phyloP scores from a whole-genome alignment of 2,329 filamentous ascomycete species.

The Teratosphaeria pseudoeucalypti region DNA sequence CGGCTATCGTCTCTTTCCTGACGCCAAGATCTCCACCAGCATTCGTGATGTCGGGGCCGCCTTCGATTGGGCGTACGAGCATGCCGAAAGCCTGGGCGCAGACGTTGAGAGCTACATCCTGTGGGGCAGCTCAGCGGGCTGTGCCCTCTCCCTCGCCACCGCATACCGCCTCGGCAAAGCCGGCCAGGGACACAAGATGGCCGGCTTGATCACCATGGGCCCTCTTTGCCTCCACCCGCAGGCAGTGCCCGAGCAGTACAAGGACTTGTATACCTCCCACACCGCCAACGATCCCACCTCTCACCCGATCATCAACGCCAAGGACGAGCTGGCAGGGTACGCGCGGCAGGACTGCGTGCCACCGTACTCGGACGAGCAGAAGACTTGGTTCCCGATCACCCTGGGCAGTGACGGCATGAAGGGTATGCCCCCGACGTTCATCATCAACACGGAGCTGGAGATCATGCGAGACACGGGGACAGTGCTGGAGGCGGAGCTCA shows the following conservation, averaged over 20 bases:
- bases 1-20: conserved; percentile 13
- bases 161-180: conserved; percentile 12
- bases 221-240: conserved; percentile 28
- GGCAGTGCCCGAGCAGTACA: conserved; percentile 10
- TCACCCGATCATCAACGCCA: conserved; percentile 3
- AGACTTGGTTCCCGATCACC: conserved; percentile 12
- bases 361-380: conserved; percentile 7
- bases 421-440: conserved; percentile 36
- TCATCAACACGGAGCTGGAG: conserved; percentile 43
- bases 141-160: conserved; percentile 12
- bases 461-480: conserved; percentile 41
- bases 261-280: not conserved
- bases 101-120: conserved; percentile 14
- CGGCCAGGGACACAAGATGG: conserved; percentile 12
- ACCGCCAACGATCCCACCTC: not conserved
- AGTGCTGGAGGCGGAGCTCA: conserved; percentile 40
- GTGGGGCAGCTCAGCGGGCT: conserved; percentile 19
- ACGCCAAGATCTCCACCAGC: conserved; percentile 23
- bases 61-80: conserved; percentile 29
- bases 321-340: conserved; percentile 1
- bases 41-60: conserved; percentile 30
- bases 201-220: conserved; percentile 22
- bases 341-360: conserved; percentile 1
- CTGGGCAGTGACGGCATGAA: conserved; percentile 9
- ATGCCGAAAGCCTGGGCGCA: conserved; percentile 14